Evolutionary conservation across 768 basidiomycete species (phyloP), one percentile per base, ranked within the genome.

Genomic region (Lactifluus hygrophoroides): DNA sequence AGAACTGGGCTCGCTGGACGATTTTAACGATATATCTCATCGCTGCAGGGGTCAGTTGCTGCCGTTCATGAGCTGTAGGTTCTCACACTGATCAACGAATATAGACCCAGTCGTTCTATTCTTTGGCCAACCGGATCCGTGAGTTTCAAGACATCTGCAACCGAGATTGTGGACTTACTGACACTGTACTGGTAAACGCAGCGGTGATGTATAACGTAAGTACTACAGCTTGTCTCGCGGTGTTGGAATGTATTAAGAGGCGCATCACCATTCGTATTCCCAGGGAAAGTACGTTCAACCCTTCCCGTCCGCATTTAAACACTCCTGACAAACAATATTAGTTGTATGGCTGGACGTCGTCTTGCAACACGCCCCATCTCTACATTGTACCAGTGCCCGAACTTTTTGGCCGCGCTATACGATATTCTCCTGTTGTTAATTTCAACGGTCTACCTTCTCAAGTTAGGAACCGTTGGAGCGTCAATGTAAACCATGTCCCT

Each of bases 381-480:
- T 0, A 80, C 77, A 37, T 86, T 81, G 79, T 57, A 77, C 4
- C n/a, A n/a, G n/a, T n/a, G n/a, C n/a, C 81, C 79, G 70, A 86
- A 87, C 65, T 72, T 79, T 3, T 66, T 80, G 28, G 75, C 80
- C 7, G 83, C 85, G 56, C 52, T 74, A 16, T 86, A 81, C 67
- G 85, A 87, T 65, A 66, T 80, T 7, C 67, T 76, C 11, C 77
- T 79, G 3, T 74, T 81, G 5, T 66, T 68, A 5, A 69, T 84
- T 45, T 82, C 82, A 37, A 73, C 80, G 4, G 66, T 71, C 51
- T 83, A 77, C 64, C 69, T 87, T 17, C 68, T 82, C 30, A 75
- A 75, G 56, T 75, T 77, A 61, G 76, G 76, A 59, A 56, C 73
- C 27, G 57, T 66, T 30, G 21, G 13, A 13, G 64, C 70, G 5